Conservation (phyloP, 495 filamentous ascomycete species). For the Evernia prunastri region DNA sequence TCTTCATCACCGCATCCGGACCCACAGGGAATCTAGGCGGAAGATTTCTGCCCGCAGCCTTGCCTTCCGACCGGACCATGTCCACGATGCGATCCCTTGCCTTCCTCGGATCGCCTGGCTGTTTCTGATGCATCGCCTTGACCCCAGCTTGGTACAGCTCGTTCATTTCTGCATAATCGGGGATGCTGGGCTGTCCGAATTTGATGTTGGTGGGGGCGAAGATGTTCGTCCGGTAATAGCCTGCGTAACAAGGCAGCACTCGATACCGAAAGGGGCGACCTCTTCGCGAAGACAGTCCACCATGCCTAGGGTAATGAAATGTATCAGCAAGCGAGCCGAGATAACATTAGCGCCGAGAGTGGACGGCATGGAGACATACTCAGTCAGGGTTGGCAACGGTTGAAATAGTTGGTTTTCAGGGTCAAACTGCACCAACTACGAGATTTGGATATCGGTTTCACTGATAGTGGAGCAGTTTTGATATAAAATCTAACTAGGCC, state of each 20-base stretch:
- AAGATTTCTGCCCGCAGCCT: not conserved
- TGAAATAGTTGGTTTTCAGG: too few species aligned
- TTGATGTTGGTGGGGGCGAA: conserved; percentile 8
- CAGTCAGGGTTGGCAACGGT: too few species aligned
- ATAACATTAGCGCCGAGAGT: not conserved
- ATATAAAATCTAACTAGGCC: too few species aligned
- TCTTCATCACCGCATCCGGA: not conserved
- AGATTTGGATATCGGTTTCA: too few species aligned
- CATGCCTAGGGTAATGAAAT: not conserved
- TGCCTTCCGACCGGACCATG: not conserved
- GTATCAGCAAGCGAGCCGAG: not conserved
- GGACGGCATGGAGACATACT: too few species aligned
- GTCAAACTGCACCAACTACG: too few species aligned
- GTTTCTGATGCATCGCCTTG: not conserved
- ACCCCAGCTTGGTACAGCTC: not conserved
- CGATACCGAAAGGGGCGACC: conserved; percentile 29
- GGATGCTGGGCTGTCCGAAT: not conserved
- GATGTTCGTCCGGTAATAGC: conserved; percentile 33
- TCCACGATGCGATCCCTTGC: not conserved
- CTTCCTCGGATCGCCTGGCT: not conserved
- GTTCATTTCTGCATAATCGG: not conserved
- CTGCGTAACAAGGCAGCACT: conserved; percentile 33
- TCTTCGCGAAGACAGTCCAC: conserved; percentile 29
- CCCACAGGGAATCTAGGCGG: not conserved
- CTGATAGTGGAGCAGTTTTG: too few species aligned